These are phyloP conservation scores for Lithocarpus polystachyus DNA, from an alignment of 306 rosid genomes.

Conservation along the genomic window DNA sequence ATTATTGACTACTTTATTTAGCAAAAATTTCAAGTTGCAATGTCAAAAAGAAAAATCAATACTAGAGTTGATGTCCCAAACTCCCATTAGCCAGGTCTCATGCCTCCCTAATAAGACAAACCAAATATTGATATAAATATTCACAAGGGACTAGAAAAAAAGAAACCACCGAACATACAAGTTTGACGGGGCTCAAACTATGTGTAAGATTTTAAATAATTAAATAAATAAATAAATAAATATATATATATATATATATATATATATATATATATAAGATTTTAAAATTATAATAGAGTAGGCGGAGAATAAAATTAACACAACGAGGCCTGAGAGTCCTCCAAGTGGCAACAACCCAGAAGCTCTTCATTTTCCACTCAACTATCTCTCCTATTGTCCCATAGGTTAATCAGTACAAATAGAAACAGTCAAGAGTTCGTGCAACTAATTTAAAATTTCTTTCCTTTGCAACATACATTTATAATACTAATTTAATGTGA, in stretches of 20 bases:
- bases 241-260: conserved; percentile 10
- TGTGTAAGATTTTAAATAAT: not conserved
- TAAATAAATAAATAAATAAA: too few relatives aligned
- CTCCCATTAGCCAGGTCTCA: conserved; percentile 10
- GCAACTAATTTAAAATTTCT: conserved; percentile 33
- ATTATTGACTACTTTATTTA: not conserved
- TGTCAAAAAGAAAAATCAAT: not conserved
- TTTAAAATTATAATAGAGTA: conserved; percentile 24
- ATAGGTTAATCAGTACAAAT: conserved; percentile 34
- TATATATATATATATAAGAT: conserved; percentile 7
- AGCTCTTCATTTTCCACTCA: conserved; percentile 12
- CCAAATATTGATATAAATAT: conserved; percentile 25
- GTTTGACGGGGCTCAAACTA: conserved; percentile 48
- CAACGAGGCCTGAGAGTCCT: conserved; percentile 43
- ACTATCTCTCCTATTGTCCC: conserved; percentile 36
- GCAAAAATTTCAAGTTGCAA: not conserved
- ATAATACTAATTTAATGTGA: not conserved
- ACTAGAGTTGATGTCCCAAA: conserved; percentile 3
- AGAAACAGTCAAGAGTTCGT: conserved; percentile 49
- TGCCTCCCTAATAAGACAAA: not conserved
- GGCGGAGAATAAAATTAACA: conserved; percentile 21
- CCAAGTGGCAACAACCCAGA: conserved; percentile 72
- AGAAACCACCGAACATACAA: conserved; percentile 21
- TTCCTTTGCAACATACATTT: conserved; percentile 23
- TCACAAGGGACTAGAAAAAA: conserved; percentile 6